Conservation (phyloP, 2,329 filamentous ascomycete species). For the Pseudogymnoascus sp. region DNA sequence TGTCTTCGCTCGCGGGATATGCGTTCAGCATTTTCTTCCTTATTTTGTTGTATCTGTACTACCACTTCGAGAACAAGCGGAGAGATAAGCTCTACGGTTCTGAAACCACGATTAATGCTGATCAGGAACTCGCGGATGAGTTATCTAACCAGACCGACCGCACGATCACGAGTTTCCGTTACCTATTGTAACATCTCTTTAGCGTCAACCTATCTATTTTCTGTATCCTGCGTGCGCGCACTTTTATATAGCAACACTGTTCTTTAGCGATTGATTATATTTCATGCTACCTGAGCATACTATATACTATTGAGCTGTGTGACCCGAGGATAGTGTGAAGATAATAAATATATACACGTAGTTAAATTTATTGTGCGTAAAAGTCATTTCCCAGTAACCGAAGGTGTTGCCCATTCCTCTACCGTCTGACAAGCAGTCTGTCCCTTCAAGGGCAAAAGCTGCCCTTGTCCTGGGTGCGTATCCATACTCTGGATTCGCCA, state of each 20-base stretch:
- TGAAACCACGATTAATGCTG: neutral
- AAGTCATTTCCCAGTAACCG: neutral
- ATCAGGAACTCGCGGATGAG: constrained; percentile 9
- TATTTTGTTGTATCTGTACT: constrained; percentile 4
- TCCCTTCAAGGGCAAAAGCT: neutral
- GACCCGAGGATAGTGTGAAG: neutral
- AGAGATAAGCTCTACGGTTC: neutral
- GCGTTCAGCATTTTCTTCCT: neutral
- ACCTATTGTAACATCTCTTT: neutral
- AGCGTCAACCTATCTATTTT: neutral
- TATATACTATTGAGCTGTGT: neutral
- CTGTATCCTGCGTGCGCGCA: neutral
- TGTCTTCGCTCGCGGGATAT: neutral
- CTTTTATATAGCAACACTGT: neutral
- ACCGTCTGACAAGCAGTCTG: too few relatives aligned
- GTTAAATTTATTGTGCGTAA: neutral
- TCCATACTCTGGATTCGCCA: constrained; percentile 1
- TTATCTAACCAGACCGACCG: constrained; percentile 6
- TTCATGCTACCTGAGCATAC: neutral
- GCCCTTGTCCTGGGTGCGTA: neutral
- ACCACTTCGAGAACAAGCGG: neutral
- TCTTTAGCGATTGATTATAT: neutral
- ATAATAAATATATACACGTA: neutral
- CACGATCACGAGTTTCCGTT: neutral
- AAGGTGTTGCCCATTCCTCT: neutral